Conservation (phyloP, 805 yeast genomes). For the Metschnikowia cerradonensis region DNA sequence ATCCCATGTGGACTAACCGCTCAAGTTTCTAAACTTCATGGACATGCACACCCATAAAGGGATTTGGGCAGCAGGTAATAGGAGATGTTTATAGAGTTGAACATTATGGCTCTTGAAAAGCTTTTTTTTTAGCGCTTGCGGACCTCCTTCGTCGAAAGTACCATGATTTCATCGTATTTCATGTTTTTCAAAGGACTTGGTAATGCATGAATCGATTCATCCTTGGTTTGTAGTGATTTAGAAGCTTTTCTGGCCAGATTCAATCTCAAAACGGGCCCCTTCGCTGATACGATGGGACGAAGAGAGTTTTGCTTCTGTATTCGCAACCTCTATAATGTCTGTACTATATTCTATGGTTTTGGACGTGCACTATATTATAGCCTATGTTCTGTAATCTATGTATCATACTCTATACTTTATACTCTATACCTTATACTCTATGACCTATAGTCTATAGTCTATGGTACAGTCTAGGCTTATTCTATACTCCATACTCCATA, state of each 20-base stretch:
- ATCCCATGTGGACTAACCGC: slow-evolving; percentile 60
- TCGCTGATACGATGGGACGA: slow-evolving; percentile 68
- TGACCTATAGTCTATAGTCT: no score
- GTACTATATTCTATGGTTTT: no score
- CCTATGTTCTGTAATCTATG: no score
- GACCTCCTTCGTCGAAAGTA: slow-evolving; percentile 73
- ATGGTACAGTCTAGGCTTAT: no score
- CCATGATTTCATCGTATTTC: slow-evolving; percentile 72
- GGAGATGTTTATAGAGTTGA: slow-evolving; percentile 74
- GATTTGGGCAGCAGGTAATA: slow-evolving; percentile 75
- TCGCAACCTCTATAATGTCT: slow-evolving; percentile 54
- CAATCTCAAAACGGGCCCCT: slow-evolving; percentile 66
- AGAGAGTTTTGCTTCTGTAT: slow-evolving; percentile 66
- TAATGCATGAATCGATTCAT: slow-evolving; percentile 20
- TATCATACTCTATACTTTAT: no score
- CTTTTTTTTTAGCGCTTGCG: slow-evolving; percentile 65
- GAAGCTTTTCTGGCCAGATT: slow-evolving; percentile 50
- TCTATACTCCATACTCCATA: no score
- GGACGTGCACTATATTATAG: no score
- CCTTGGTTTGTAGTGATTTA: slow-evolving; percentile 24
- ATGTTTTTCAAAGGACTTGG: slow-evolving; percentile 40
- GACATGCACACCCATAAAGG: slow-evolving; percentile 86
- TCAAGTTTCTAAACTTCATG: slow-evolving; percentile 65
- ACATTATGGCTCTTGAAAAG: slow-evolving; percentile 66
- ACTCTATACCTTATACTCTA: no score